These are phyloP conservation scores for Mariannaea sp. DNA, from an alignment of 2,329 filamentous ascomycete genomes.

Conservation along the genomic window DNA sequence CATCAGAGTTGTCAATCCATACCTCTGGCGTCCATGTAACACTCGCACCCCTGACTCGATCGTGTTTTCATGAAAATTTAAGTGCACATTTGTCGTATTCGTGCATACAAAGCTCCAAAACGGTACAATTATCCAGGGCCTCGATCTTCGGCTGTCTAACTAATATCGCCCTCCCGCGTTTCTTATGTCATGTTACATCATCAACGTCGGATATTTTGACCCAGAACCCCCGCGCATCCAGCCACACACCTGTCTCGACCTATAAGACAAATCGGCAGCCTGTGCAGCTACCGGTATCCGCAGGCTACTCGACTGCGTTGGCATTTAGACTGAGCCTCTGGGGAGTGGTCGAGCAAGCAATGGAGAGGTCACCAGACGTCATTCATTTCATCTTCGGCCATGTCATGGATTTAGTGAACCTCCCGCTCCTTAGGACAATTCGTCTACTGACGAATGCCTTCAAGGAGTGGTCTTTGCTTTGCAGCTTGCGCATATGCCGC, in stretches of 20 bases:
- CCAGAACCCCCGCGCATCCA: constrained; percentile 42
- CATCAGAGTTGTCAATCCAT: too few relatives aligned
- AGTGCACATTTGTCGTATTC: too few relatives aligned
- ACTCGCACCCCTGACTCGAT: too few relatives aligned
- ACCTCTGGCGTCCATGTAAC: too few relatives aligned
- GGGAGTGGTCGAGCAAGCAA: constrained; percentile 41
- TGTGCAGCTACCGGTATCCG: constrained; percentile 15
- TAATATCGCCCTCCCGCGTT: constrained; percentile 6
- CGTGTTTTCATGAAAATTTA: too few relatives aligned
- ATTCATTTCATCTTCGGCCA: constrained; percentile 36
- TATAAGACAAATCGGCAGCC: constrained; percentile 42
- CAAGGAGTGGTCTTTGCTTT: too few relatives aligned
- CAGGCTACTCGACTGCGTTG: constrained; percentile 42
- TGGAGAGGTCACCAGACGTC: constrained; percentile 43
- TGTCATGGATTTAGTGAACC: constrained; percentile 39
- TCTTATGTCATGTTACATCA: constrained; percentile 26
- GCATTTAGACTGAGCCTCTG: constrained; percentile 40
- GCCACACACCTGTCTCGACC: constrained; percentile 41
- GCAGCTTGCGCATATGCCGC: too few relatives aligned
- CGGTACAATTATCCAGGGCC: too few relatives aligned
- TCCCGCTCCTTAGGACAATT: too few relatives aligned
- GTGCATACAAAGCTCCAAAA: too few relatives aligned
- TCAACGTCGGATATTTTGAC: constrained; percentile 35
- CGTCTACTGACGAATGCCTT: too few relatives aligned
- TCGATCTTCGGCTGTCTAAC: too few relatives aligned